Conservation (phyloP, 2,329 filamentous ascomycete genomes). For the Clonostachys solani region DNA sequence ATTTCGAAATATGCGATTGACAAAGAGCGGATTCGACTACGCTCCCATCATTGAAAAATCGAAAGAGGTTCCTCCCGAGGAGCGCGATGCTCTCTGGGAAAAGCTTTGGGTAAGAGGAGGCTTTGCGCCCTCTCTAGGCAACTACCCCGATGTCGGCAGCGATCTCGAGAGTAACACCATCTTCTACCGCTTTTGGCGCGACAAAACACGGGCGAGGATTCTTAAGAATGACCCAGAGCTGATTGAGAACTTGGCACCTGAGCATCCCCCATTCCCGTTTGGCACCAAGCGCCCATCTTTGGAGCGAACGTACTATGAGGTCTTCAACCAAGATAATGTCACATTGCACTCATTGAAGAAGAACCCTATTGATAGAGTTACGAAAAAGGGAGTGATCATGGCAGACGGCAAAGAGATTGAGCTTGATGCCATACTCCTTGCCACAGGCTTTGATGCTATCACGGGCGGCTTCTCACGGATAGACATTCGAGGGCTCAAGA, state of each 20-base stretch:
- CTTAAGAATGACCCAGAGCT: no score
- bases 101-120: no score
- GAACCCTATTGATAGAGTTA: constrained; percentile 31
- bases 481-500: constrained; percentile 43
- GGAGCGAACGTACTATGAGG: constrained; percentile 35
- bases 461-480: constrained; percentile 67
- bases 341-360: constrained; percentile 37
- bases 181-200: no score
- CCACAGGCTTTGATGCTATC: constrained; percentile 35
- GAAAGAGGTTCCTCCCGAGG: no score
- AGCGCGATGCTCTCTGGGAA: no score
- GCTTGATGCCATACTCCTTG: constrained; percentile 30
- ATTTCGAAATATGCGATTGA: constrained; percentile 17
- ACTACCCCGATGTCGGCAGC: no score
- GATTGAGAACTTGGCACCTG: no score
- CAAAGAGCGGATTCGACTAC: neutral
- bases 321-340: constrained; percentile 40
- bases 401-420: constrained; percentile 20
- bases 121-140: no score
- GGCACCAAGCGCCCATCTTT: no score
- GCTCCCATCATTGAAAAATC: neutral
- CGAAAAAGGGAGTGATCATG: constrained; percentile 24
- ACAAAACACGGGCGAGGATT: no score
- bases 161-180: no score
- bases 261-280: no score